Evolutionary conservation across 176 grass and related monocot genomes (phyloP).

Genomic region (Bothriochloa decipiens): DNA sequence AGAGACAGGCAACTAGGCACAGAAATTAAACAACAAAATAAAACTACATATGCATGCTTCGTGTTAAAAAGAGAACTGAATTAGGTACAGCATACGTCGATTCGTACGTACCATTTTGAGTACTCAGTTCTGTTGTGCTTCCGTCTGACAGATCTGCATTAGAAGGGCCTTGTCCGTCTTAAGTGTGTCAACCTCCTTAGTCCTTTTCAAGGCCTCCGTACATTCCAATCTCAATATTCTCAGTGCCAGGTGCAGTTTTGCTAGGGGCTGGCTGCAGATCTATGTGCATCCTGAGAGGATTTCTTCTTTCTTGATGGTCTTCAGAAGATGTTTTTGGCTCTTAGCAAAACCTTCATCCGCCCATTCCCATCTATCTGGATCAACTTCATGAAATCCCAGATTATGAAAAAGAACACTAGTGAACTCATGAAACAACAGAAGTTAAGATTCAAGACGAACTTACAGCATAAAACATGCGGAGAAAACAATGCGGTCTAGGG

Average conservation of each 20-base stretch:
- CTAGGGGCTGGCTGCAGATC: conserved; percentile 40
- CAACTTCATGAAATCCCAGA: conserved; percentile 87
- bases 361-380: conserved; percentile 86
- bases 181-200: conserved; percentile 52
- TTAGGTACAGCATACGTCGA: neutral
- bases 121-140: conserved; percentile 27
- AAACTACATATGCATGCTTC: neutral
- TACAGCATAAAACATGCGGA: neutral
- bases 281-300: conserved; percentile 37
- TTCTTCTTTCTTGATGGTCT: conserved; percentile 70
- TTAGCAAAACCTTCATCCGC: conserved; percentile 73
- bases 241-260: conserved; percentile 55
- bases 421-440: conserved; percentile 3
- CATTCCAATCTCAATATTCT: conserved; percentile 69
- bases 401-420: conserved; percentile 18
- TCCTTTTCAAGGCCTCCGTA: conserved; percentile 63
- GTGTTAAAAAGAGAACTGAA: neutral
- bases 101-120: conserved; percentile 43
- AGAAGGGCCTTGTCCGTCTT: neutral
- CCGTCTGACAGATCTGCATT: neutral
- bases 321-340: conserved; percentile 73
- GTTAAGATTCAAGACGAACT: neutral
- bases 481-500: neutral
- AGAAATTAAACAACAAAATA: neutral
- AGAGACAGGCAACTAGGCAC: neutral